Base-by-base conservation (phyloP, 345 rosid species). In the Camelina sativa region DNA sequence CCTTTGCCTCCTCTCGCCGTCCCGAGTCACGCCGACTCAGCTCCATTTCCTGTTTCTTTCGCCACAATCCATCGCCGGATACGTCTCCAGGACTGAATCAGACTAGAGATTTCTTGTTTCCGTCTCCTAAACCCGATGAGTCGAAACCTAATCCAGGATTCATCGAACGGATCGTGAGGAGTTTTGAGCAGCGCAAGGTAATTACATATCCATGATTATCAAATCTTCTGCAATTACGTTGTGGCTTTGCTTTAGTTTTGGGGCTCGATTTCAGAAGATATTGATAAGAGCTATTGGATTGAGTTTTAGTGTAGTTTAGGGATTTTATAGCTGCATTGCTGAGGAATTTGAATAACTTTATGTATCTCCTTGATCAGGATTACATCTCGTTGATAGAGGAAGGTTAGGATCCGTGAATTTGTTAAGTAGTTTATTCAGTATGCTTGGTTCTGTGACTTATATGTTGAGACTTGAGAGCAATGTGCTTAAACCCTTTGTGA, bases 181-280 rank as follows among this genome's bases (percentile, higher is more conserved):
- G 44, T 25, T 74, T 71, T 74, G 62, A 60, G 63, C 75, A 59
- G 64, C 74, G 43, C 69, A 94, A 89, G 97, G 97, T 93, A 79
- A 6, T 41, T 22, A 43, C 43, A 12, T 35, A 19, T 30, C 5
- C 32, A 11, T 11, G 3, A 25, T 16, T 19, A 32, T 41, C 40
- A 11, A 28, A 11, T 22, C 37, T 53, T 40, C 25, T 53, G 0
- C 53, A 48, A 2, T 48, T 48, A 6, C 51, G 5, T 17, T 4
- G 20, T 50, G 37, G 1, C 37, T 16, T 17, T 16, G 23, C 9
- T 46, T 46, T 15, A 4, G 13, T 11, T 46, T 3, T 38, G 13
- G 13, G 43, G 43, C 10, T 38, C 10, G 13, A 38, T 38, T 10
- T 40, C 4, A 40, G 13, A 40, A 40, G 43, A 10, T 11, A 10